Base-by-base conservation (phyloP, 148 eudicot genomes). In the Fagopyrum tataricum region DNA sequence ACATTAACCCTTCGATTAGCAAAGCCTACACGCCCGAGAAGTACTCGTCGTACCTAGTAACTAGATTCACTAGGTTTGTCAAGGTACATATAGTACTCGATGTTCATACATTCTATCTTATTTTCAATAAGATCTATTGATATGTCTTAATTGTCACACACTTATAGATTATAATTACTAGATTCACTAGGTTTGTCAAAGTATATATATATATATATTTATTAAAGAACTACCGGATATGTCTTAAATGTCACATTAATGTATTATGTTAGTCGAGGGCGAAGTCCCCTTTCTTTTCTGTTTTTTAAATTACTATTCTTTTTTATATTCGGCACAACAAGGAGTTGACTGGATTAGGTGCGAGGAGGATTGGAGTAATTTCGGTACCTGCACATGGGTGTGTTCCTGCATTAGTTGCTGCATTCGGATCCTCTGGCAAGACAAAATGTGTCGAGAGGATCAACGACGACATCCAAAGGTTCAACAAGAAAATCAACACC, bases 351-450 rank as follows among this genome's bases (percentile, higher is more conserved):
- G 81, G 86, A 13, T 43, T 82, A 73, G 98, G 98, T 79, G 98
- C 97, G 3, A 87, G 97, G 71, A 88, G 83, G 70, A 87, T 95
- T 1, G 98, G 98, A 18, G 98, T 79, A 78, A 95, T 97, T 76
- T 87, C 97, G 67, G 92, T 90, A 15, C 96, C 98, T 1, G 92
- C 98, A 70, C 21, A 87, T 67, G 98, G 98, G 4, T 95, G 97
- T 53, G 76, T 90, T 47, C 98, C 98, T 1, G 84, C 84, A 1
- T 73, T 89, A 4, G 82, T 76, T 17, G 89, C 96, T 3, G 49
- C 92, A 41, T 91, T 91, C 69, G 96, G 97, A 11, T 82, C 68
- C 18, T n/a, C 12, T 69, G 88, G 79, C 7, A 77, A 88, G 59
- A 42, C 66, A 4, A 96, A 90, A 0, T 95, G 98, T 18, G 96